phyloP scores from a whole-genome alignment of 257 asterid species.

The Petunia secreta region DNA sequence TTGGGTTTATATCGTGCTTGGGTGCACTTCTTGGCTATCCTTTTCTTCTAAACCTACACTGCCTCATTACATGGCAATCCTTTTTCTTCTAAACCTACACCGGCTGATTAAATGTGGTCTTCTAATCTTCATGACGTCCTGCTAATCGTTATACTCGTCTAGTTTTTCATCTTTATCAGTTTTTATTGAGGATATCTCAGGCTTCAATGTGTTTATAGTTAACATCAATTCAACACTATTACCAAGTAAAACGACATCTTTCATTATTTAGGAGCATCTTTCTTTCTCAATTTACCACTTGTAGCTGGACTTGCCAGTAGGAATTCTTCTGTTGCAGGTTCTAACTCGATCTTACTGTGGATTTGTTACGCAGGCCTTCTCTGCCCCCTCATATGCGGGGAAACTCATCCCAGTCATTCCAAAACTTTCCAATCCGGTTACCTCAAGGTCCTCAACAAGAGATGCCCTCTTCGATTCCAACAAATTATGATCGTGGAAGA shows the following conservation, averaged over 20 bases:
- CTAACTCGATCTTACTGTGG: slow-evolving; percentile 18
- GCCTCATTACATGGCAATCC: slow-evolving; percentile 17
- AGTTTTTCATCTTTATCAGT: background rate
- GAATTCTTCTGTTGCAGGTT: background rate
- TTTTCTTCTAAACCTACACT: background rate
- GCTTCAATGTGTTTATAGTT: background rate
- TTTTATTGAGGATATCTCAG: background rate
- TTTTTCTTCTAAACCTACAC: background rate
- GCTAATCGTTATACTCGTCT: background rate
- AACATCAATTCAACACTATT: background rate
- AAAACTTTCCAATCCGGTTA: slow-evolving; percentile 36
- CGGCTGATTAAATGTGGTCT: background rate
- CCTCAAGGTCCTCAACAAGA: slow-evolving; percentile 35
- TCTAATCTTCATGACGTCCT: slow-evolving; percentile 1
- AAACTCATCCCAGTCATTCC: slow-evolving; percentile 47
- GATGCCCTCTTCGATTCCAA: slow-evolving; percentile 39
- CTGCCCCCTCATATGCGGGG: slow-evolving; percentile 43
- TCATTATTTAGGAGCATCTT: background rate
- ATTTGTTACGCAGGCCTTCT: slow-evolving; percentile 49
- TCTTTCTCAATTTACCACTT: slow-evolving; percentile 18
- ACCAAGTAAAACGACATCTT: slow-evolving; percentile 6
- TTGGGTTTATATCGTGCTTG: background rate
- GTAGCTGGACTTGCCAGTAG: background rate
- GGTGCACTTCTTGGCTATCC: background rate
- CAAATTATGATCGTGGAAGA: slow-evolving; percentile 46